phyloP scores from a whole-genome alignment of 2,329 filamentous ascomycete genomes.

The Monosporascus ibericus region DNA sequence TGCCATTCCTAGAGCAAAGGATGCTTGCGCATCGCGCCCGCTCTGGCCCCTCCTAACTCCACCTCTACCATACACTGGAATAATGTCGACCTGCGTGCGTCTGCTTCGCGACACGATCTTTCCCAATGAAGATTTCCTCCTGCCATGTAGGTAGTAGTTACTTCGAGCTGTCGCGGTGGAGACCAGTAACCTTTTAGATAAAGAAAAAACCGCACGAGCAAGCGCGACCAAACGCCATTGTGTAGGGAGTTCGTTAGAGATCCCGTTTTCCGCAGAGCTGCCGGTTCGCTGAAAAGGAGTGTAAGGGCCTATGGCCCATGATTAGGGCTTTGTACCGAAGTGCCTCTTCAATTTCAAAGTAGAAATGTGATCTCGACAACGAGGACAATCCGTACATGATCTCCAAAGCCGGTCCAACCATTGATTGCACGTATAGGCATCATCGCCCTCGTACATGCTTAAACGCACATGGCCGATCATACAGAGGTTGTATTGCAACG shows the following conservation, averaged over 20 bases:
- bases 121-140: not conserved
- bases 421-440: not conserved
- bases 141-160: not conserved
- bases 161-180: slow-evolving; percentile 10
- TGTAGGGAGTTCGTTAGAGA: slow-evolving; percentile 12
- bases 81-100: not conserved
- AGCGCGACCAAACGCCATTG: slow-evolving; percentile 24
- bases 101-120: not conserved
- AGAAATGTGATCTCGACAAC: slow-evolving; percentile 16
- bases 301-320: slow-evolving; percentile 19
- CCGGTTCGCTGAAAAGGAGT: slow-evolving; percentile 20
- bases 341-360: slow-evolving; percentile 15
- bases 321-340: slow-evolving; percentile 20
- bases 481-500: not conserved
- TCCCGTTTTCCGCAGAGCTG: slow-evolving; percentile 15
- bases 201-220: slow-evolving; percentile 14
- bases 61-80: not conserved
- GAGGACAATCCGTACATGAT: slow-evolving; percentile 11
- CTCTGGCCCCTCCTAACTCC: not conserved
- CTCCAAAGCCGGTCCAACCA: slow-evolving; percentile 3
- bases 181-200: slow-evolving; percentile 11
- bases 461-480: not conserved
- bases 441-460: slow-evolving; percentile 3
- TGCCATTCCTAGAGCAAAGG: not conserved
- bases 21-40: not conserved